Conservation (phyloP, 345 rosid species). For the Acer campestre region DNA sequence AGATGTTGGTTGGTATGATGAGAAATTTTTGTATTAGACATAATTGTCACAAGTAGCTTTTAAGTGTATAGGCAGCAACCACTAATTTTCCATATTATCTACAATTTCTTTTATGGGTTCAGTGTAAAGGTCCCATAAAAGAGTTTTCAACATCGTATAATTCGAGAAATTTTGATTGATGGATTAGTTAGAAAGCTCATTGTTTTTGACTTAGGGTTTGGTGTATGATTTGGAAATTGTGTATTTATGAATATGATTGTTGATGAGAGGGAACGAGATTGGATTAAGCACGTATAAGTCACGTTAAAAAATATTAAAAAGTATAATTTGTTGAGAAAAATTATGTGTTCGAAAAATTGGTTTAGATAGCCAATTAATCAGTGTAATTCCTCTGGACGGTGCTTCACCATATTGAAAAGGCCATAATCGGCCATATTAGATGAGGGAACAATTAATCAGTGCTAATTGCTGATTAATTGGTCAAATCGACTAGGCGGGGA, state of each 20-base stretch:
- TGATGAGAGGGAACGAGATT: neutral
- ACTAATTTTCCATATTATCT: constrained; percentile 12
- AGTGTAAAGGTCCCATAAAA: neutral
- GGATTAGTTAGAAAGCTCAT: neutral
- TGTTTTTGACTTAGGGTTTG: constrained; percentile 17
- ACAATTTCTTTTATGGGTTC: neutral
- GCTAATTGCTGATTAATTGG: too few species aligned
- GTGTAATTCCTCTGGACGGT: too few species aligned
- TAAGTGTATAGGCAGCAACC: constrained; percentile 16
- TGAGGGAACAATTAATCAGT: too few species aligned
- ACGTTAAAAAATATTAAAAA: too few species aligned
- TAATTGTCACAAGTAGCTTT: neutral
- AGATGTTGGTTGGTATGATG: constrained; percentile 7
- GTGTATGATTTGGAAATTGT: neutral
- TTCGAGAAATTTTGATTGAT: neutral
- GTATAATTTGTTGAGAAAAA: neutral
- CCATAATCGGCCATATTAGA: too few species aligned
- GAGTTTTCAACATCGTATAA: neutral
- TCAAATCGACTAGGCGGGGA: too few species aligned
- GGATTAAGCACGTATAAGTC: neutral
- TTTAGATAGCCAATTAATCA: too few species aligned
- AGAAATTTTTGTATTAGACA: neutral
- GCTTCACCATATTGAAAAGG: too few species aligned
- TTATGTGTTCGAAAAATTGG: too few species aligned
- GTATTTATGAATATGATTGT: neutral